Percentiles rank a stretch among this genome's conserved stretches.
Evolutionary conservation across 768 basidiomycete genomes (phyloP).

Genomic region (Chalciporus chontae): DNA sequence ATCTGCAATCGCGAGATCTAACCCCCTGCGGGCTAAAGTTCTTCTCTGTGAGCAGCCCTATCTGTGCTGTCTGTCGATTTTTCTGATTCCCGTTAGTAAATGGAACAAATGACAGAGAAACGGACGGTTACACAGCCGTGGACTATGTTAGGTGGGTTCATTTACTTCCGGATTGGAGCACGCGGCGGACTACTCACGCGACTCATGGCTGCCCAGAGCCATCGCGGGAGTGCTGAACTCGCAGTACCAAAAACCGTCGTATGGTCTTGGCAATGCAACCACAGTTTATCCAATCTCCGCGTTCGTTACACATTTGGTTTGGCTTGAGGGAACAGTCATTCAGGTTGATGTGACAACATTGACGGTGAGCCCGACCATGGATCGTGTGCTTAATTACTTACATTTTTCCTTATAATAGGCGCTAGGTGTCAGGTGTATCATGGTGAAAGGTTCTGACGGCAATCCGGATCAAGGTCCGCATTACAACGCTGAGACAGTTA

Average conservation of each 20-base stretch:
- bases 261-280: constrained; percentile 56
- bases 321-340: constrained; percentile 62
- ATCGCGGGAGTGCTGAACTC: constrained; percentile 69
- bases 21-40: constrained; percentile 70
- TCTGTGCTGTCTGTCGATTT: not conserved
- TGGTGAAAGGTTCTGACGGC: constrained; percentile 35
- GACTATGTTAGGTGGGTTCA: constrained; percentile 73
- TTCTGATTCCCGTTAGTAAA: constrained; percentile 59
- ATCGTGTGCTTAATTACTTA: not conserved
- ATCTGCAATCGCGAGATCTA: constrained; percentile 69
- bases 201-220: constrained; percentile 40
- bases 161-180: constrained; percentile 2
- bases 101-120: constrained; percentile 85
- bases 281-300: constrained; percentile 73
- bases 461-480: constrained; percentile 26
- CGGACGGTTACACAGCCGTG: constrained; percentile 74
- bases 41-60: constrained; percentile 61
- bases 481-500: constrained; percentile 47
- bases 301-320: constrained; percentile 83
- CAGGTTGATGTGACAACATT: constrained; percentile 58
- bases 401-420: constrained; percentile 32
- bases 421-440: constrained; percentile 58
- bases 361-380: constrained; percentile 45
- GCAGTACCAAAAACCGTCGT: constrained; percentile 45
- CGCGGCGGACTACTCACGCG: not conserved